Evolutionary conservation across 805 yeast genomes (phyloP).

Genomic region (Yarrowia phangngaensis): DNA sequence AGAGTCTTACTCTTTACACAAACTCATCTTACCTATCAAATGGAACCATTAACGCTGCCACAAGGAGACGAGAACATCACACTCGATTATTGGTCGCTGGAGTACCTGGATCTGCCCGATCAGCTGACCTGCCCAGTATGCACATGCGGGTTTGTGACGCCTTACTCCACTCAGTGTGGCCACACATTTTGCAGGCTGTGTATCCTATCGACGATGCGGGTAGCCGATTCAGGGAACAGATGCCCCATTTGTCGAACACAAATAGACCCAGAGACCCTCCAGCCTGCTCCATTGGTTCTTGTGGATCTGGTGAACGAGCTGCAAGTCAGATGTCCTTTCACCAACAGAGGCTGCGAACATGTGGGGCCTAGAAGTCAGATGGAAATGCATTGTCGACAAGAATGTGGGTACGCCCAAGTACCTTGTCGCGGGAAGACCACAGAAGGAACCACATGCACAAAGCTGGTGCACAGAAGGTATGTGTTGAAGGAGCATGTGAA

Average conservation of each 20-base stretch:
- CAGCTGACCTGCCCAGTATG: constrained; percentile 58
- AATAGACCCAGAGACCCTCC: constrained; percentile 18
- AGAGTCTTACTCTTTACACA: no score
- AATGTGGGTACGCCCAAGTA: constrained; percentile 43
- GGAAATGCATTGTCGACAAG: constrained; percentile 46
- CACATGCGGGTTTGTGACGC: constrained; percentile 57
- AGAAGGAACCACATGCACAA: not conserved
- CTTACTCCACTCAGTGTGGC: constrained; percentile 61
- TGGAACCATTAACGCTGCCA: constrained; percentile 15
- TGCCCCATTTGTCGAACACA: constrained; percentile 19
- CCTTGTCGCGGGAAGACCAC: constrained; percentile 37
- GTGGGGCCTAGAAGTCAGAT: constrained; percentile 57
- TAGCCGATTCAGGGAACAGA: constrained; percentile 17
- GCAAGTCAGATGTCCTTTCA: constrained; percentile 52
- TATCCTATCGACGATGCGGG: constrained; percentile 37
- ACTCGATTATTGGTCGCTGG: constrained; percentile 36
- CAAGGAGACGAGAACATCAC: constrained; percentile 23
- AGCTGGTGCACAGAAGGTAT: constrained; percentile 12
- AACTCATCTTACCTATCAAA: no score
- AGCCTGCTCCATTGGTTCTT: constrained; percentile 54
- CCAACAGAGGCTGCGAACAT: constrained; percentile 54
- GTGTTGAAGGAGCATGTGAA: not conserved
- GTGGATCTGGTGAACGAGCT: constrained; percentile 60
- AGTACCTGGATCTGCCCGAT: constrained; percentile 33
- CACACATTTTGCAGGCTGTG: constrained; percentile 64